Evolutionary conservation across 2,329 filamentous ascomycete species (phyloP), one percentile per base, ranked within the genome.

Genomic region (Sporothrix schenckii): DNA sequence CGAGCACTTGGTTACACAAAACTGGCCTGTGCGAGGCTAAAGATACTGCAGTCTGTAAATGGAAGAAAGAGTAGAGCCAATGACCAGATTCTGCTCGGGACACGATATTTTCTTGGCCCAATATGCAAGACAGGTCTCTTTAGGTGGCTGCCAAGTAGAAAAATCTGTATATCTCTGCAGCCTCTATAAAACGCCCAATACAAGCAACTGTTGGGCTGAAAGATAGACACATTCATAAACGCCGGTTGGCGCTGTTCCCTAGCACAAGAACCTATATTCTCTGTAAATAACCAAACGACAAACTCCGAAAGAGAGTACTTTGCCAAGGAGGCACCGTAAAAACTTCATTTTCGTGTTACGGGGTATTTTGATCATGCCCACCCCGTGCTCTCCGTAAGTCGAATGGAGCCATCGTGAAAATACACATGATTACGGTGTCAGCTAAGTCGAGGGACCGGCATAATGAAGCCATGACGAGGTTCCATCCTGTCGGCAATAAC

Each of bases 1-100:
- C 63, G 47, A 50, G 63, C 27, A n/a, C n/a, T 19, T 21, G 47
- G 47, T 53, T 52, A 52, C 63, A 66, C 63, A 53, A 49, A 21
- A 5, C 16, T 21, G 27, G n/a, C 27, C n/a, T 21, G 16, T 4
- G 47, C 63, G 47, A 30, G 3, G 24, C 6, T n/a, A 39, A n/a
- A 52, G 19, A 39, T 4, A 52, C 11, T 13, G 47, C n/a, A 1
- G 13, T 34, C 1, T 21, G 3, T 1, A 11, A 34, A 50, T 10
- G n/a, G 14, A n/a, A 30, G 13, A 50, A 50, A 34, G 14, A n/a
- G 7, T 14, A 14, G 11, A 61, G 56, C 19, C 19, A 41, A 24
- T 16, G 41, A 5, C 11, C n/a, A 61, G 14, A 11, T 16, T 16
- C n/a, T 41, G 30, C 19, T 19, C 56, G 56, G 21, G 58, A 11